These are phyloP conservation scores for Colletotrichum sublineola DNA, from an alignment of 2,329 filamentous ascomycete species.

Conservation along the genomic window DNA sequence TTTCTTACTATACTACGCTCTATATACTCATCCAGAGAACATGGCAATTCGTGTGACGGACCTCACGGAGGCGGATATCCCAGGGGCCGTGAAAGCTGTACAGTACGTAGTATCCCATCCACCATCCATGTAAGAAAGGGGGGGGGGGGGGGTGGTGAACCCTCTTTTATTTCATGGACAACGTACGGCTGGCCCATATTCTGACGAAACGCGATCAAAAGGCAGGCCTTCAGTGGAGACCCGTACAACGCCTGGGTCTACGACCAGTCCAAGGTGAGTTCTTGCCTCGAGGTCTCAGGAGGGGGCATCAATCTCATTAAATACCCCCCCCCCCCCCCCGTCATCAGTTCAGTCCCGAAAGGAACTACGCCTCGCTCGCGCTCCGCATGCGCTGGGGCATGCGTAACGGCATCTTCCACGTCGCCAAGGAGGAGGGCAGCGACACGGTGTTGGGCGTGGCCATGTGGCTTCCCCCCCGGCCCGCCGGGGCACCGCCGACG, in stretches of 20 bases:
- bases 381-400: slow-evolving; percentile 80
- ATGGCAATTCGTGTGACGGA: slow-evolving; percentile 68
- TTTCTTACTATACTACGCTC: too few species aligned
- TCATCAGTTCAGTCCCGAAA: slow-evolving; percentile 66
- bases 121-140: not conserved
- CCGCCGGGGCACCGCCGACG: slow-evolving; percentile 59
- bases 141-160: too few species aligned
- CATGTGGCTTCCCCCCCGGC: slow-evolving; percentile 77
- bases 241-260: slow-evolving; percentile 78
- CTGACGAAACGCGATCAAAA: slow-evolving; percentile 21
- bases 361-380: slow-evolving; percentile 73
- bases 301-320: not conserved
- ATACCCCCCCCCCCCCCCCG: not conserved
- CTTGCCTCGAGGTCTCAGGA: too few species aligned
- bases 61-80: slow-evolving; percentile 71
- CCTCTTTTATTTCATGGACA: not conserved
- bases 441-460: slow-evolving; percentile 75
- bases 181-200: not conserved
- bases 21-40: not conserved
- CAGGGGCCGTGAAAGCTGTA: slow-evolving; percentile 73
- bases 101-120: slow-evolving; percentile 55
- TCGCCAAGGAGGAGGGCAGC: slow-evolving; percentile 71
- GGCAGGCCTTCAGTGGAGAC: slow-evolving; percentile 73
- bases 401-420: slow-evolving; percentile 76
- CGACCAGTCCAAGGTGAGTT: slow-evolving; percentile 63